Conservation (phyloP, 371 early-diverging fungal genomes). For the Mucor irregularis region DNA sequence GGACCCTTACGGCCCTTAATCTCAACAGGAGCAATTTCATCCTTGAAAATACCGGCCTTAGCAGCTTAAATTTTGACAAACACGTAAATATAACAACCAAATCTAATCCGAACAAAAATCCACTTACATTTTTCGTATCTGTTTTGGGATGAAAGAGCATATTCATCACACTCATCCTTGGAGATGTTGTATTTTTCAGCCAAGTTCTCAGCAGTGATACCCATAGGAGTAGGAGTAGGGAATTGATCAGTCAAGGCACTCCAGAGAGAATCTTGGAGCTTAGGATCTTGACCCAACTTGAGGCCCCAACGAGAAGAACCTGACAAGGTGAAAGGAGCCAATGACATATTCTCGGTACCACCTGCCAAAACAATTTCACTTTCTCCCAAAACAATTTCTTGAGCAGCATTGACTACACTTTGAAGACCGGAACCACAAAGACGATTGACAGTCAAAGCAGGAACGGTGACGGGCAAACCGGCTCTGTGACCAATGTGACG, state of each 20-base stretch:
- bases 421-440: slow-evolving; percentile 97
- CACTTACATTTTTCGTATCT: slow-evolving; percentile 74
- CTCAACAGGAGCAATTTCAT: slow-evolving; percentile 88
- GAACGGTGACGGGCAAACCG: slow-evolving; percentile 77
- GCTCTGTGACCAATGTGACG: slow-evolving; percentile 93
- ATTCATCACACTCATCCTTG: slow-evolving; percentile 86
- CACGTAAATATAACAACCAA: neutral
- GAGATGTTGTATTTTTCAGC: slow-evolving; percentile 83
- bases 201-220: slow-evolving; percentile 95
- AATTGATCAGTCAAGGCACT: slow-evolving; percentile 86
- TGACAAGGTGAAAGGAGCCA: slow-evolving; percentile 84
- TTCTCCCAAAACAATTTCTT: slow-evolving; percentile 87
- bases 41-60: slow-evolving; percentile 71
- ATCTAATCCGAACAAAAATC: neutral
- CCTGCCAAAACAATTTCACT: slow-evolving; percentile 87
- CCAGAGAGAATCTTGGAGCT: slow-evolving; percentile 86
- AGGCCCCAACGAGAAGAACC: slow-evolving; percentile 80
- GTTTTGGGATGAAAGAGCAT: slow-evolving; percentile 82
- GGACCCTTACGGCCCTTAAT: slow-evolving; percentile 77
- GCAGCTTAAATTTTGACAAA: no score
- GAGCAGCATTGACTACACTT: slow-evolving; percentile 88
- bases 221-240: slow-evolving; percentile 90
- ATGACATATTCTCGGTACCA: slow-evolving; percentile 93
- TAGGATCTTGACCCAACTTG: slow-evolving; percentile 84
- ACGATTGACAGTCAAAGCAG: slow-evolving; percentile 92